Evolutionary conservation across 2,329 filamentous ascomycete genomes (phyloP), one percentile per base, ranked within the genome.

Genomic region (Aplosporella prunicola): DNA sequence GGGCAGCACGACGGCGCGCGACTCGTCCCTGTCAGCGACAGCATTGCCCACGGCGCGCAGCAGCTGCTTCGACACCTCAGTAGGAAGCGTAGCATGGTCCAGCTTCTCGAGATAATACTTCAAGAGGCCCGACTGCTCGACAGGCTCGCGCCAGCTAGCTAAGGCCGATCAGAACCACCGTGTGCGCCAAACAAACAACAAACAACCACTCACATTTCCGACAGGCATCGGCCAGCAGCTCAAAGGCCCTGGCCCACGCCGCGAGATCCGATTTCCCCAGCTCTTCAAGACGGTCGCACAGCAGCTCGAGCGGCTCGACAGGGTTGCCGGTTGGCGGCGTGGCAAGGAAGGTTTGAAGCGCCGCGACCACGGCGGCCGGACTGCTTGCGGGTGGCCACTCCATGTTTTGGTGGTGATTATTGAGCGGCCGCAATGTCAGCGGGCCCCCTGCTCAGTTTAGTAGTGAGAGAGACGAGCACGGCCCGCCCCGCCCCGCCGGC

Each of bases 1-100:
- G 22, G 49, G 40, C 10, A 49, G 40, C 17, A 49, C 50, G 10
- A 51, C 30, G 39, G 52, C 52, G 34, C 58, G 49, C 28, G 57
- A 60, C 5, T 41, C 41, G 39, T 60, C 58, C 35, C 56, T 53
- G 23, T 62, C 57, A 20, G 57, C 57, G 24, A 61, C 55, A 16
- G 51, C 50, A 35, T 62, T 62, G 8, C 59, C 59, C 34, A 61
- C 52, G 14, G 60, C 52, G 29, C 59, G 48, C 11, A 62, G 43
- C 36, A 51, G 55, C 32, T 62, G 57, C 39, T 53, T 58, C 8
- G 43, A 43, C 17, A 58, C 29, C 15, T 37, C 40, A 9, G 45
- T 20, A n/a, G 50, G 34, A 26, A 45, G 41, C 20, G 38, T 37
- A 5, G 43, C 42, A 9, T 45, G 42, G 35, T 52, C 47, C 28